These are phyloP conservation scores for Linnemannia exigua DNA, from an alignment of 192 early-diverging fungal genomes.

Conservation along the genomic window DNA sequence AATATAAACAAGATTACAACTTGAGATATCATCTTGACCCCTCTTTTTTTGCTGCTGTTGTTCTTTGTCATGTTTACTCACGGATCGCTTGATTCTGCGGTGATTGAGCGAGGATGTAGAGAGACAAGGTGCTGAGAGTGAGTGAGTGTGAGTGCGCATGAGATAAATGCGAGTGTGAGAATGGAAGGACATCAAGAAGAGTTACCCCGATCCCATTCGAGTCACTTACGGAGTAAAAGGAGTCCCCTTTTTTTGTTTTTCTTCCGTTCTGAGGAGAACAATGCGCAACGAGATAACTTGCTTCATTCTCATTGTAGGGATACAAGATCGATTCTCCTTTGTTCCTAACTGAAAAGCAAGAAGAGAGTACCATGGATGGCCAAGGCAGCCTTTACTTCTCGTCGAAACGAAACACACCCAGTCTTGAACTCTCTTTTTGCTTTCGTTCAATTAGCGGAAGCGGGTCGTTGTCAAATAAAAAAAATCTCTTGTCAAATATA, in stretches of 20 bases:
- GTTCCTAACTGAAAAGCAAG: neutral
- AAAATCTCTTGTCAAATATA: neutral
- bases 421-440: neutral
- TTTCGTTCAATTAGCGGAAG: neutral
- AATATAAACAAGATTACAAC: neutral
- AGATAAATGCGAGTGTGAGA: neutral
- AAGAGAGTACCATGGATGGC: neutral
- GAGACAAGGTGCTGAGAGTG: neutral
- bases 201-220: neutral
- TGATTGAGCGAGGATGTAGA: neutral
- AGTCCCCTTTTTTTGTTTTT: neutral
- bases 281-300: neutral
- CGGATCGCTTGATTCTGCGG: neutral
- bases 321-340: neutral
- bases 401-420: neutral
- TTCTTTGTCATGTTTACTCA: neutral
- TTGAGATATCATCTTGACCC: neutral
- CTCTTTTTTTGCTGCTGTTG: neutral
- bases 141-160: neutral
- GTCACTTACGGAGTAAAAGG: neutral
- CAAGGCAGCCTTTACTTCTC: neutral
- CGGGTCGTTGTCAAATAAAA: neutral
- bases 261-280: neutral
- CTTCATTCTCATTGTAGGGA: neutral
- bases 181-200: neutral